Conservation (phyloP, 140 eudicot genomes). For the Flaveria floridana region DNA sequence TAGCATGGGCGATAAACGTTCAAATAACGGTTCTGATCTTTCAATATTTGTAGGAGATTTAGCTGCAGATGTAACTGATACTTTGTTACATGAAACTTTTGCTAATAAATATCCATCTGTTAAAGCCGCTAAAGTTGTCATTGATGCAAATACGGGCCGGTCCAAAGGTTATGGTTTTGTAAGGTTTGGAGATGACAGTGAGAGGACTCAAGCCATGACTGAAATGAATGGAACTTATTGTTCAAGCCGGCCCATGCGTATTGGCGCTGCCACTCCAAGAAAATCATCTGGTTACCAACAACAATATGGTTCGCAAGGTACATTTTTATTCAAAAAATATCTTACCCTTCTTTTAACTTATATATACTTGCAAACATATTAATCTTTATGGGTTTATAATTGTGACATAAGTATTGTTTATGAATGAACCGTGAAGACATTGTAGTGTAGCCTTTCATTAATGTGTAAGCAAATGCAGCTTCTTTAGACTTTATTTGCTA, state of each 20-base stretch:
- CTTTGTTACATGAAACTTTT: conserved; percentile 59
- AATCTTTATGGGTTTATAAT: neutral
- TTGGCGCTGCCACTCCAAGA: conserved; percentile 69
- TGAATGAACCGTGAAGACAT: neutral
- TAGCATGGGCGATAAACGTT: conserved; percentile 71
- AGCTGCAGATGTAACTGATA: conserved; percentile 71
- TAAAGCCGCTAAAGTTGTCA: conserved; percentile 69
- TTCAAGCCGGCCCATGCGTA: conserved; percentile 65
- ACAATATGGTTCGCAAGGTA: conserved; percentile 57
- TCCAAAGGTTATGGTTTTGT: conserved; percentile 74
- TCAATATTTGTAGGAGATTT: conserved; percentile 74
- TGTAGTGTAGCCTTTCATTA: neutral
- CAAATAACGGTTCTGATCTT: conserved; percentile 63
- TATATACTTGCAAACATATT: neutral
- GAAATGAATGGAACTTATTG: conserved; percentile 70
- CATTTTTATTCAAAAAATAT: neutral
- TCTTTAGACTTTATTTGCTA: neutral
- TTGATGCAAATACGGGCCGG: conserved; percentile 58
- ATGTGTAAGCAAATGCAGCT: conserved; percentile 7
- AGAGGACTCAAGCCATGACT: conserved; percentile 70
- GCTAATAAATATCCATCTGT: conserved; percentile 59
- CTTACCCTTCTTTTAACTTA: neutral
- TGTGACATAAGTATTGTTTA: neutral
- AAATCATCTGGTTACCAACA: conserved; percentile 63
- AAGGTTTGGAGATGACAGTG: conserved; percentile 67